Evolutionary conservation across 1,139 yeast genomes (phyloP), one percentile per base, ranked within the genome.

Genomic region (Candida anutae): DNA sequence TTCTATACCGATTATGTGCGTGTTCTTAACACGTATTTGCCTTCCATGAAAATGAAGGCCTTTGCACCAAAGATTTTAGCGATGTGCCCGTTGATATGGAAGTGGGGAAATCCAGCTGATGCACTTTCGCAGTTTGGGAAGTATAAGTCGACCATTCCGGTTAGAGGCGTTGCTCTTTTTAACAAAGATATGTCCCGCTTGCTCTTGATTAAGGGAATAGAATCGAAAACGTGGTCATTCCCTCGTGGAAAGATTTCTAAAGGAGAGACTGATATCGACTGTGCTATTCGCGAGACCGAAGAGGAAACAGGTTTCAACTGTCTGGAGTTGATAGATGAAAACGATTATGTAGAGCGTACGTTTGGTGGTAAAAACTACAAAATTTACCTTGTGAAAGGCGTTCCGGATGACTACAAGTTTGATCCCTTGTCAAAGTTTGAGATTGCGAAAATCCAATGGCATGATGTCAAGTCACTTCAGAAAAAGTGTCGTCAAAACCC

Each of bases 301-400:
- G 99, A 93, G 57, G 99, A 93, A 52, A 90, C 88, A n/a, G 95
- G 98, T 0, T 87, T 80, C 45, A 93, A 88, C 53, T 77, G 85
- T 27, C 56, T 76, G 4, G 76, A 74, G 9, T 70, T 69, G 40
- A 66, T 88, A 28, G 71, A 74, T 36, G 79, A 78, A 36, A 69
- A 77, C 21, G 88, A 81, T 33, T 83, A 70, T 36, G 69, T 87
- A 28, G 97, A 90, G 48, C 71, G 94, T 49, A 83, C 85, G 5
- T 73, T 85, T 22, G 63, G 66, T 29, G 95, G 93, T 9, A 90
- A 90, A 52, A 85, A 84, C 52, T 83, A 83, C 52, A 80, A 87
- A 45, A 82, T 93, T 18, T 93, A 74, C 48, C 59, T 90, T 34
- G 77, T 84, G 15, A 72, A 71, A 26, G 82, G 81, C 32, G 82